Evolutionary conservation across 192 early-diverging fungal species (phyloP), one percentile per base, ranked within the genome.

Genomic region (Coemansia sp.): DNA sequence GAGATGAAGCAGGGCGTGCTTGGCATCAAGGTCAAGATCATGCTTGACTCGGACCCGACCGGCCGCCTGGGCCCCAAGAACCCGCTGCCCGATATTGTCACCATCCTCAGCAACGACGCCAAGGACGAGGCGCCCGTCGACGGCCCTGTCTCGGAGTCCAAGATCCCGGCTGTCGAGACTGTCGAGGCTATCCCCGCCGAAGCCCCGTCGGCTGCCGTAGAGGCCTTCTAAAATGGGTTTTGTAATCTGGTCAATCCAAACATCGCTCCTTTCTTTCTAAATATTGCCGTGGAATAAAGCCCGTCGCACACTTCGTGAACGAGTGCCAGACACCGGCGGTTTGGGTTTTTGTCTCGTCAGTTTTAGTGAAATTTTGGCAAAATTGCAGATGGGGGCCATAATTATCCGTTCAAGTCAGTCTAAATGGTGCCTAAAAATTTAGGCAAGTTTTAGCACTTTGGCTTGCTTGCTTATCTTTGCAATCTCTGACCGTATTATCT

Each of bases 11-110:
- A 98, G 83, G 97, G 97, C 86, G 95, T 98, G 56, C 82, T 98
- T 54, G 97, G 97, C 83, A 91, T 98, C 87, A 95, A 95, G 89
- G 97, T 98, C 82, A 98, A 98, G 92, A 98, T 98, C 73, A 98
- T 98, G 96, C 86, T 92, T 64, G 91, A 91, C 56, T 87, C 81
- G 72, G 97, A 98, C 81, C 93, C 92, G 50, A 90, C 85, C 64
- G 97, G 97, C 71, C 92, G 88, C 72, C 68, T 83, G 60, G 97
- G 97, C 62, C 94, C 94, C 83, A 95, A 92, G 88, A 93, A 85
- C 71, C 88, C 94, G 63, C 88, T 98, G 62, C 97, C 97, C 74
- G 96, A 97, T 77, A 80, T 87, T 55, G 92, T 98, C 76, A 95
- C 89, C 82, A 96, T 98, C 75, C 81, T 94, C 70, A 65, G 50